These are phyloP conservation scores for Chenopodium suecicum DNA, from an alignment of 148 eudicot species.

Conservation along the genomic window DNA sequence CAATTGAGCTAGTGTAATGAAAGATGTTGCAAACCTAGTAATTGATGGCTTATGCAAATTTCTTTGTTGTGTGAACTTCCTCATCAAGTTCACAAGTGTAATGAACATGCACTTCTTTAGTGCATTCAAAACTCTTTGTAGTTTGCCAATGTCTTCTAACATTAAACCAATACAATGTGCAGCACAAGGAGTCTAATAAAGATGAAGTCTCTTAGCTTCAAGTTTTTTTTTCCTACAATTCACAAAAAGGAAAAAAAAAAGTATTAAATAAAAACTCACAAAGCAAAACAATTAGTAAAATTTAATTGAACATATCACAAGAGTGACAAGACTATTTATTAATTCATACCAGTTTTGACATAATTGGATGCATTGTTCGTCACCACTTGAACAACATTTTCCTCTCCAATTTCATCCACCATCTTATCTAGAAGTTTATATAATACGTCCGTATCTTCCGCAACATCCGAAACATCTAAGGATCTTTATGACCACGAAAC, in stretches of 20 bases:
- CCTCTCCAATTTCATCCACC: background rate
- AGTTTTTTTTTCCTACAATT: background rate
- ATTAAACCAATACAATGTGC: background rate
- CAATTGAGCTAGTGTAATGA: background rate
- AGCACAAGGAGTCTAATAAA: background rate
- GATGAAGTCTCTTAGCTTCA: background rate
- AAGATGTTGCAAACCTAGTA: conserved; percentile 18
- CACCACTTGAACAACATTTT: background rate
- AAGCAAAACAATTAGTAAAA: background rate
- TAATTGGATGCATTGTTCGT: background rate
- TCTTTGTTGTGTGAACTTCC: background rate
- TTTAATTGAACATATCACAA: too few species aligned
- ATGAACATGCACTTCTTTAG: conserved; percentile 7
- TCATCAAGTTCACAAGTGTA: conserved; percentile 4
- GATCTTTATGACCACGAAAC: background rate
- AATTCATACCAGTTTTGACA: background rate
- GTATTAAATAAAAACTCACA: background rate
- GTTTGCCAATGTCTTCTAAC: background rate
- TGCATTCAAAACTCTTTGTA: background rate
- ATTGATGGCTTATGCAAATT: conserved; percentile 4
- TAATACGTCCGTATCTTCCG: background rate
- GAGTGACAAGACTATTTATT: too few species aligned
- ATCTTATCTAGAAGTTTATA: background rate
- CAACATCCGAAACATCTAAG: background rate
- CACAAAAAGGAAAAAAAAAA: background rate